Conservation (phyloP, 805 yeast genomes). For the Starmerella kuoi region DNA sequence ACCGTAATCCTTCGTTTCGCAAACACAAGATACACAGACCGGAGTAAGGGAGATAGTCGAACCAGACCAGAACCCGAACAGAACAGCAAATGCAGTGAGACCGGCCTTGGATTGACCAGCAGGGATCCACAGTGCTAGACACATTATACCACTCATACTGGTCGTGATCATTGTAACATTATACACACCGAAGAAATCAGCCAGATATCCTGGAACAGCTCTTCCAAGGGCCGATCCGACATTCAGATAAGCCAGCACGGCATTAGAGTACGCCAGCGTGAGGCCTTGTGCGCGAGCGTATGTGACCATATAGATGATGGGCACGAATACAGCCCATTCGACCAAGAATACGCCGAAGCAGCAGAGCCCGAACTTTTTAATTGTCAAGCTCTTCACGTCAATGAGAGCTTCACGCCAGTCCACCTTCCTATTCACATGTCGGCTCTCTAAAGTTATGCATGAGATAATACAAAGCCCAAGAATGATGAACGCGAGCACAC, state of each 20-base stretch:
- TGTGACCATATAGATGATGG: slow-evolving; percentile 45
- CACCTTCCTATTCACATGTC: slow-evolving; percentile 23
- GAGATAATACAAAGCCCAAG: slow-evolving; percentile 25
- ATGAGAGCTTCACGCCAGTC: slow-evolving; percentile 23
- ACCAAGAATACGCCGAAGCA: slow-evolving; percentile 28
- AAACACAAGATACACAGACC: slow-evolving; percentile 52
- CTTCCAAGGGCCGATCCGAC: slow-evolving; percentile 44
- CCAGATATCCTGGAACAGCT: slow-evolving; percentile 42
- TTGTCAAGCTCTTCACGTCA: slow-evolving; percentile 27
- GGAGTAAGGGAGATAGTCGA: slow-evolving; percentile 52
- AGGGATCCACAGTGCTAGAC: slow-evolving; percentile 56
- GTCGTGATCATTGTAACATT: slow-evolving; percentile 44
- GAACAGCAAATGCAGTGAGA: slow-evolving; percentile 41
- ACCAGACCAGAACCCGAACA: slow-evolving; percentile 24
- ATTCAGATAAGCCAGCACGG: slow-evolving; percentile 39
- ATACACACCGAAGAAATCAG: slow-evolving; percentile 45
- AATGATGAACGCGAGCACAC: slow-evolving; percentile 35
- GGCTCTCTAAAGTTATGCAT: slow-evolving; percentile 31
- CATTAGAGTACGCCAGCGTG: slow-evolving; percentile 27
- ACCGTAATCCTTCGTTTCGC: slow-evolving; percentile 52
- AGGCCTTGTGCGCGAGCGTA: slow-evolving; percentile 43
- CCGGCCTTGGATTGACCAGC: slow-evolving; percentile 36
- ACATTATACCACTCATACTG: slow-evolving; percentile 30
- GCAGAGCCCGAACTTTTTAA: slow-evolving; percentile 24
- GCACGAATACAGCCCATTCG: slow-evolving; percentile 44